phyloP scores from a whole-genome alignment of 805 yeast genomes.

The Metschnikowia dekortorum region DNA sequence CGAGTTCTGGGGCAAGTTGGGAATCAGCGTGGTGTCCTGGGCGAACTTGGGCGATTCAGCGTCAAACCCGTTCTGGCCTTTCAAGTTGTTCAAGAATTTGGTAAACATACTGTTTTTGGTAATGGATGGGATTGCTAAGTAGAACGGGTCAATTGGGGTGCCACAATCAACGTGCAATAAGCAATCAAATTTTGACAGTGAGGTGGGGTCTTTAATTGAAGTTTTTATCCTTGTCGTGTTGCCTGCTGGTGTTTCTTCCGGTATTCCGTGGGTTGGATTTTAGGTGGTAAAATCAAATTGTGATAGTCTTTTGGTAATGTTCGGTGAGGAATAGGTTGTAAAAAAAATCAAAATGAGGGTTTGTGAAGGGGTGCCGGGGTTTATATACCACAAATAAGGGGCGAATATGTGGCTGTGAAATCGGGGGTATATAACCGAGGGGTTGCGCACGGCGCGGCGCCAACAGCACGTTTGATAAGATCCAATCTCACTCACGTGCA shows the following conservation, averaged over 20 bases:
- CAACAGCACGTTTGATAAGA: background rate
- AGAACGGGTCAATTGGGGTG: too few relatives aligned
- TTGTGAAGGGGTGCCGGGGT: background rate
- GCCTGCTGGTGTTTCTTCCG: too few relatives aligned
- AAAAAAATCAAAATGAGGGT: background rate
- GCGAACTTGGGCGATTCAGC: slow-evolving; percentile 3
- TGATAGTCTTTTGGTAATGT: too few relatives aligned
- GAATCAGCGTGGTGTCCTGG: slow-evolving; percentile 7
- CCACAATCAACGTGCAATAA: too few relatives aligned
- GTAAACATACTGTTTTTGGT: slow-evolving; percentile 9
- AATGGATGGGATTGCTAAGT: background rate
- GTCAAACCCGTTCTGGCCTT: slow-evolving; percentile 4
- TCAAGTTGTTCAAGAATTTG: slow-evolving; percentile 14
- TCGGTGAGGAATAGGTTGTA: too few relatives aligned
- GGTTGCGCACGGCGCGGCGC: background rate
- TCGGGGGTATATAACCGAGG: slow-evolving; percentile 2
- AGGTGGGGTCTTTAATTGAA: too few relatives aligned
- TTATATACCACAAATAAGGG: background rate
- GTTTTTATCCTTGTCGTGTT: too few relatives aligned
- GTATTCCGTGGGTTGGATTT: too few relatives aligned
- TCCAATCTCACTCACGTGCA: background rate
- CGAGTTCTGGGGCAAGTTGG: background rate
- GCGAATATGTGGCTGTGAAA: slow-evolving; percentile 3
- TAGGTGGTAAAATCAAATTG: too few relatives aligned
- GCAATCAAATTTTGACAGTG: too few relatives aligned